phyloP scores from a whole-genome alignment of 2,329 filamentous ascomycete genomes.

The Myriosclerotinia duriaeana region DNA sequence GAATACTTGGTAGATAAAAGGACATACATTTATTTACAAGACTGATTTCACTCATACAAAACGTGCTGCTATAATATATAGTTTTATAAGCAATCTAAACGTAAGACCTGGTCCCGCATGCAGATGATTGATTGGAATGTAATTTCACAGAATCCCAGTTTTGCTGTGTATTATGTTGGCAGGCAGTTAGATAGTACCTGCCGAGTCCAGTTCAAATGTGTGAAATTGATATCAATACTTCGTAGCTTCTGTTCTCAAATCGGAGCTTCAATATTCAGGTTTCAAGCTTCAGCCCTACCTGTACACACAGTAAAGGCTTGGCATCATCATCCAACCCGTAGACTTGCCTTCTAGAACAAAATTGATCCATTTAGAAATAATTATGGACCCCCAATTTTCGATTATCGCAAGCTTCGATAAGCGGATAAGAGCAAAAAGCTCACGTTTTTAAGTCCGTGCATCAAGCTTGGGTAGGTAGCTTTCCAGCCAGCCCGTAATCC shows the following conservation, averaged over 20 bases:
- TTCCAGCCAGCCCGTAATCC: background rate
- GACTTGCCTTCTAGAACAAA: background rate
- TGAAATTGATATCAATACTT: too few relatives aligned
- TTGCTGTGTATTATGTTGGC: too few relatives aligned
- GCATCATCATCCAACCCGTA: background rate
- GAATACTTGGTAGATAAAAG: background rate
- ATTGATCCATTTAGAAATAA: background rate
- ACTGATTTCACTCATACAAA: constrained; percentile 3
- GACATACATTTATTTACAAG: constrained; percentile 19
- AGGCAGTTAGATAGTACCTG: background rate
- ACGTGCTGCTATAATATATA: background rate
- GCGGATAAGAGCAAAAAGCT: constrained; percentile 21
- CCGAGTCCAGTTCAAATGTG: background rate
- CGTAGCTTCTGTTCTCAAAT: too few relatives aligned
- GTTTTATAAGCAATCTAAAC: background rate
- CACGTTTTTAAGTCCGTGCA: constrained; percentile 2
- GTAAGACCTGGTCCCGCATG: background rate
- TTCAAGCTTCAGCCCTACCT: constrained; percentile 11
- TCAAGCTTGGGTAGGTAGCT: background rate
- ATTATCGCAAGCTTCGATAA: constrained; percentile 14
- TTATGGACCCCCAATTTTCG: background rate
- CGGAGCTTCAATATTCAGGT: too few relatives aligned
- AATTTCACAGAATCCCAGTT: background rate
- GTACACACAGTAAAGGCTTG: background rate
- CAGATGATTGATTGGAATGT: background rate